phyloP scores from a whole-genome alignment of 2,329 filamentous ascomycete species.

The Fusarium protoensiforme region DNA sequence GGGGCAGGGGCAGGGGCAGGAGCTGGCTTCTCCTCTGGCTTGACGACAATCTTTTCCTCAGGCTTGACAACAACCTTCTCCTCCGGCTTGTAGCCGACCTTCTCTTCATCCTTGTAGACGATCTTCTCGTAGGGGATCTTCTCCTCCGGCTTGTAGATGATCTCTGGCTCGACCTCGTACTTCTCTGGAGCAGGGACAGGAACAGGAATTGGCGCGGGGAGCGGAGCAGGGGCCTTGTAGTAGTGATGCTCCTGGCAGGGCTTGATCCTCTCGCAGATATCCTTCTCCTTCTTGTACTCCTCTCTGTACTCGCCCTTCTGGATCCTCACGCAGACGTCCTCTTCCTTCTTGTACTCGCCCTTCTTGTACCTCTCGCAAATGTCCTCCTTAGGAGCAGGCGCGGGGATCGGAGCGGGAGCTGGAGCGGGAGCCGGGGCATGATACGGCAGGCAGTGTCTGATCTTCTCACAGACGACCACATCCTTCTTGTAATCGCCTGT shows the following conservation, averaged over 20 bases:
- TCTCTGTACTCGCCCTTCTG: not conserved
- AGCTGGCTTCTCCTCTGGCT: not conserved
- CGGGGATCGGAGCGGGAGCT: not conserved
- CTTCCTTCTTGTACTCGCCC: not conserved
- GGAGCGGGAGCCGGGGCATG: not conserved
- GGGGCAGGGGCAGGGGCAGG: not conserved
- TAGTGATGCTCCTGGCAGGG: not conserved
- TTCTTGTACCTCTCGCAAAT: not conserved
- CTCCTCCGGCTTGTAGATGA: not conserved
- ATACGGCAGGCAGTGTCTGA: not conserved
- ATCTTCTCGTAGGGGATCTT: not conserved
- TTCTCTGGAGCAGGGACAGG: conserved; percentile 3
- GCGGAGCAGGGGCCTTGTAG: not conserved
- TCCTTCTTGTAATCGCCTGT: not conserved
- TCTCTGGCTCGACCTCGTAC: not conserved
- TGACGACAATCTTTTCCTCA: not conserved
- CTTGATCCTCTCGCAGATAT: not conserved
- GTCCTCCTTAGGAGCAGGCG: not conserved
- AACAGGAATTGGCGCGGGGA: conserved; percentile 4
- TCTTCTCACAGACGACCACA: not conserved
- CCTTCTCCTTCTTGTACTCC: not conserved
- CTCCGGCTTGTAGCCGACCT: not conserved
- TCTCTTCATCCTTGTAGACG: not conserved
- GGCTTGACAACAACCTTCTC: not conserved
- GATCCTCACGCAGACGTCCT: not conserved